Evolutionary conservation across 352 stramenopile genomes (phyloP).

Genomic region (Globisporangium parvum): DNA sequence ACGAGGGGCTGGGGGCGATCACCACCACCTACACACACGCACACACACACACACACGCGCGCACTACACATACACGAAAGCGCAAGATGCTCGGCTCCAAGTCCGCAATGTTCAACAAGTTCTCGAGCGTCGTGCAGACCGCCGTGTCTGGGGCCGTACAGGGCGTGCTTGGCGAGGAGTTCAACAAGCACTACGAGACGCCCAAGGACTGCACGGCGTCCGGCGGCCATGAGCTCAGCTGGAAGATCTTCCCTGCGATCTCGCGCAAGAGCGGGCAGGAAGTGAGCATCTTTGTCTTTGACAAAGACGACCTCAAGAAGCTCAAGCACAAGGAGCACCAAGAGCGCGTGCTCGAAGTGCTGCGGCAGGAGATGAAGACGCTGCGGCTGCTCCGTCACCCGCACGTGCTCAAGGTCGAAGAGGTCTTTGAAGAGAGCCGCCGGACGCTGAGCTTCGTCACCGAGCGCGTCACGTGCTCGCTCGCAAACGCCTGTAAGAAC

Average conservation of each 20-base stretch:
- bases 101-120: constrained; percentile 66
- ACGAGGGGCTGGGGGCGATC: too few species aligned
- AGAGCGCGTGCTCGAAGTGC: constrained; percentile 82
- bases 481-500: constrained; percentile 89
- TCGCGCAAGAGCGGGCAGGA: constrained; percentile 75
- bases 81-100: constrained; percentile 7
- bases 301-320: constrained; percentile 82
- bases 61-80: not conserved
- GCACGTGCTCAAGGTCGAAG: constrained; percentile 87
- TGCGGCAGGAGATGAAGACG: constrained; percentile 87
- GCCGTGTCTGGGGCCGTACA: constrained; percentile 42
- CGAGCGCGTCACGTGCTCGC: constrained; percentile 85
- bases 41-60: not conserved
- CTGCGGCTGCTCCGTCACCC: constrained; percentile 80
- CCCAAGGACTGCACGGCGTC: constrained; percentile 81
- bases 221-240: constrained; percentile 74
- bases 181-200: constrained; percentile 82
- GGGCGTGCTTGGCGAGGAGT: constrained; percentile 72
- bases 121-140: constrained; percentile 68
- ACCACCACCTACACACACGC: not conserved
- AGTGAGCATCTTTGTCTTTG: constrained; percentile 83
- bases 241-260: constrained; percentile 81
- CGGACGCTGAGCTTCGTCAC: constrained; percentile 88
- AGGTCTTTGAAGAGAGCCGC: constrained; percentile 85
- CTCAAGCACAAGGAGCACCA: constrained; percentile 82